These are phyloP conservation scores for Ceratocystis albifundus DNA, from an alignment of 2,329 filamentous ascomycete species.

Conservation along the genomic window DNA sequence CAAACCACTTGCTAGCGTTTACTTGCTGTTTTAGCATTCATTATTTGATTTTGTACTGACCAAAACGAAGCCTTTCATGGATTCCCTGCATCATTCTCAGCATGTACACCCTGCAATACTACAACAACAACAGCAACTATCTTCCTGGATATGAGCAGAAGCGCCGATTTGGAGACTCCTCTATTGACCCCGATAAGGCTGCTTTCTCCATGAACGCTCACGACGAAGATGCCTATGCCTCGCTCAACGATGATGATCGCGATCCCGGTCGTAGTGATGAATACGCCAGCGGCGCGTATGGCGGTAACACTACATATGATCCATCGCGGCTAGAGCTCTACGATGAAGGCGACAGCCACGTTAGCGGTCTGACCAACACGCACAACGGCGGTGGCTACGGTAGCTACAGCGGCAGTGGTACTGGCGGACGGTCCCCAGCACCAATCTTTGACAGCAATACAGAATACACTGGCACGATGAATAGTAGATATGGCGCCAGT, in stretches of 20 bases:
- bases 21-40: background rate
- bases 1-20: no score
- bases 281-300: constrained; percentile 30
- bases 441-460: constrained; percentile 40
- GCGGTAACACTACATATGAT: constrained; percentile 32
- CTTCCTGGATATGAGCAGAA: constrained; percentile 50
- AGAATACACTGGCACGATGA: constrained; percentile 32
- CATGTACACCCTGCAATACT: constrained; percentile 50
- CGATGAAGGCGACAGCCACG: constrained; percentile 32
- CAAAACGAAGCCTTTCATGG: constrained; percentile 45
- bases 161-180: constrained; percentile 32
- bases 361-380: constrained; percentile 32
- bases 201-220: constrained; percentile 57
- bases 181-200: constrained; percentile 56
- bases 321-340: constrained; percentile 26
- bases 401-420: constrained; percentile 3
- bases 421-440: background rate
- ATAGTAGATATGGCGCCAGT: constrained; percentile 20
- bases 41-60: constrained; percentile 22
- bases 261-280: constrained; percentile 32
- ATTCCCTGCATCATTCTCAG: constrained; percentile 43
- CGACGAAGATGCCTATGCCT: constrained; percentile 54
- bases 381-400: constrained; percentile 19
- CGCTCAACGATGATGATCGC: constrained; percentile 47
- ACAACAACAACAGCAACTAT: constrained; percentile 45